Evolutionary conservation across 78 protist genomes (phyloP).

Genomic region (Dictyostelium capitatum): DNA sequence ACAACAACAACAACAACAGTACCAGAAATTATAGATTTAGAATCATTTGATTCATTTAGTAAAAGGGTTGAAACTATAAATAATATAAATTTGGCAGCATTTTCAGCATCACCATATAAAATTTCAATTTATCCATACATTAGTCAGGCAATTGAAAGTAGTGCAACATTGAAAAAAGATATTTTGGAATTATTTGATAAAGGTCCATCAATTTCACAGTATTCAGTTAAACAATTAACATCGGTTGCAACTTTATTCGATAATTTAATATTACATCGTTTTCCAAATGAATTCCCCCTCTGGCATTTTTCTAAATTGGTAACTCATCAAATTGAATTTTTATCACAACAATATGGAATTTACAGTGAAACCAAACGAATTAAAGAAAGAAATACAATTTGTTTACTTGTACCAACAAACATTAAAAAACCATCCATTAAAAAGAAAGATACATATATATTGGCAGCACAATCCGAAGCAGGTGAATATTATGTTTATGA

Average conservation of each 20-base stretch:
- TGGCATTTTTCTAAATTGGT: slow-evolving; percentile 39
- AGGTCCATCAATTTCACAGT: slow-evolving; percentile 33
- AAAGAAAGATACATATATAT: slow-evolving; percentile 54
- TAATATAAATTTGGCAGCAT: not conserved
- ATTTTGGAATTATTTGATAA: slow-evolving; percentile 21
- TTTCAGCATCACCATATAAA: not conserved
- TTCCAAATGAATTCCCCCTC: slow-evolving; percentile 49
- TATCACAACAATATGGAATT: slow-evolving; percentile 54
- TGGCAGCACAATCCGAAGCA: slow-evolving; percentile 24
- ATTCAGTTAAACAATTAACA: slow-evolving; percentile 37
- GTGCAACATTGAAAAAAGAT: slow-evolving; percentile 24
- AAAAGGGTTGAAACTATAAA: not conserved
- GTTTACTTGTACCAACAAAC: not conserved
- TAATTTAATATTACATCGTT: slow-evolving; percentile 35
- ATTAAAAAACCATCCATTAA: slow-evolving; percentile 59
- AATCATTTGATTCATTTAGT: slow-evolving; percentile 13
- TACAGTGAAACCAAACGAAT: slow-evolving; percentile 8
- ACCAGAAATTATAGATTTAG: not conserved
- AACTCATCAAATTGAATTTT: slow-evolving; percentile 36
- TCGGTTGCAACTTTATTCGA: slow-evolving; percentile 45
- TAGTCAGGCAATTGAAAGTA: slow-evolving; percentile 10
- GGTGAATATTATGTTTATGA: slow-evolving; percentile 14
- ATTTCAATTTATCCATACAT: not conserved
- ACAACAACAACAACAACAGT: not conserved
- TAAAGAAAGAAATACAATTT: slow-evolving; percentile 22